Evolutionary conservation across 2,329 filamentous ascomycete species (phyloP), one percentile per base, ranked within the genome.

Genomic region (Rhynchosporium secalis): DNA sequence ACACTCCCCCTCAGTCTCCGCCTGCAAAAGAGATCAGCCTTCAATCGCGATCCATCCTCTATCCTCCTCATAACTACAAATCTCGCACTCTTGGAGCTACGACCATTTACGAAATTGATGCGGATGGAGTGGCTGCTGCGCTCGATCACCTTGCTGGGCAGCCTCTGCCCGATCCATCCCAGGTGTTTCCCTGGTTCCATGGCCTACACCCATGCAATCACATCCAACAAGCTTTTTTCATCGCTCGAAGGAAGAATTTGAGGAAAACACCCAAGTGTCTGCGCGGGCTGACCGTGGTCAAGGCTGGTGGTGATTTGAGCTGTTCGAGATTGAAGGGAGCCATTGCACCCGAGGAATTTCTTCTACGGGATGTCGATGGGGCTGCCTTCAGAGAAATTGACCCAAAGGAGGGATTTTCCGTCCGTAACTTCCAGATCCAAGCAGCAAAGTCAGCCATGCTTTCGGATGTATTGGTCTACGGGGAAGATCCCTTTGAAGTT

Each of bases 341-440:
- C 29, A 84, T 98, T 68, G 83, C 88, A 3, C 89, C 92, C 0
- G 85, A 90, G 1, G 95, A 98, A 75, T 81, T 98, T 49, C 76
- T 98, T 62, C 81, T 86, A 43, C 70, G 79, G 71, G 64, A 83
- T 85, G 51, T 68, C 76, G 72, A 2, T 12, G 68, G 65, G 26
- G 64, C 70, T 7, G 29, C 56, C 28, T 96, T 99, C 72, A 78
- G 92, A 64, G 91, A 96, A 48, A 83, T 88, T 46, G 95, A 99
- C 72, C 95, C 95, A 1, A 84, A 80, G 61, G 91, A 96, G 68
- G 95, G 95, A 8, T 98, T 98, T 73, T 96, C 92, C 4, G 93
- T 98, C 48, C 86, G 95, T 51, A 98, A 98, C 75, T 99, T 99
- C 73, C 94, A 98, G 71, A 98, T 98, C 45, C 95, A 99, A 75